Percentiles rank a stretch among this genome's conserved stretches.
phyloP scores from a whole-genome alignment of 441 rosid genomes.

The Erodium texanum region DNA sequence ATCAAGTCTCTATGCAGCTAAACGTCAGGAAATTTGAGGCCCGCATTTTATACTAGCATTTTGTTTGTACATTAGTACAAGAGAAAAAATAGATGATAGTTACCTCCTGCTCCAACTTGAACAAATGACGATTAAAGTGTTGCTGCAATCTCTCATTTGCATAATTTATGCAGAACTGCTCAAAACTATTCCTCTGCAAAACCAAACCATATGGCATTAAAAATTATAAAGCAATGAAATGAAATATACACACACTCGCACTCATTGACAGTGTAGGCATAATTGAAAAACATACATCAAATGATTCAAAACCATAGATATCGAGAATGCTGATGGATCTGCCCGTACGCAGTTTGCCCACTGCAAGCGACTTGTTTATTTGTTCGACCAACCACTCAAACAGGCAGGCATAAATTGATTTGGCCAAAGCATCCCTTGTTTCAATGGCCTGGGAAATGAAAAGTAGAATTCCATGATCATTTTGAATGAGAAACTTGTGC shows the following conservation, averaged over 20 bases:
- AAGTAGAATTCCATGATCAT: constrained; percentile 7
- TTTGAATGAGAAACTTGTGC: not conserved
- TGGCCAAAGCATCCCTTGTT: constrained; percentile 94
- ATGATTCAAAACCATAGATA: constrained; percentile 97
- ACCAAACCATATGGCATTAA: constrained; percentile 16
- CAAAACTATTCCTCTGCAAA: constrained; percentile 93
- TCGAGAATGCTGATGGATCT: constrained; percentile 99
- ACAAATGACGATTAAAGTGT: constrained; percentile 92
- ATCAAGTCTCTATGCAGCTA: not conserved
- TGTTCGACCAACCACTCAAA: constrained; percentile 97
- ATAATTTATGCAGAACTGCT: constrained; percentile 97
- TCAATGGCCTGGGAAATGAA: constrained; percentile 68
- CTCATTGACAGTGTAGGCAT: constrained; percentile 5
- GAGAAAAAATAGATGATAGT: constrained; percentile 6
- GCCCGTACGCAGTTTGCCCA: constrained; percentile 88
- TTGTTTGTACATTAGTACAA: constrained; percentile 6
- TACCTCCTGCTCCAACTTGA: constrained; percentile 99
- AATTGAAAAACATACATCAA: constrained; percentile 52
- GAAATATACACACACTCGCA: not conserved
- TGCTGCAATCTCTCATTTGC: constrained; percentile 99
- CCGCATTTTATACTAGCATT: constrained; percentile 7
- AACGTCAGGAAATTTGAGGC: constrained; percentile 5
- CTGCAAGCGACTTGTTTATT: constrained; percentile 91
- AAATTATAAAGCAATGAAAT: constrained; percentile 17
- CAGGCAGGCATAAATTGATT: constrained; percentile 80